Base-by-base conservation (phyloP, 2,329 filamentous ascomycete genomes). In the Aspergillus hiratsukae region DNA sequence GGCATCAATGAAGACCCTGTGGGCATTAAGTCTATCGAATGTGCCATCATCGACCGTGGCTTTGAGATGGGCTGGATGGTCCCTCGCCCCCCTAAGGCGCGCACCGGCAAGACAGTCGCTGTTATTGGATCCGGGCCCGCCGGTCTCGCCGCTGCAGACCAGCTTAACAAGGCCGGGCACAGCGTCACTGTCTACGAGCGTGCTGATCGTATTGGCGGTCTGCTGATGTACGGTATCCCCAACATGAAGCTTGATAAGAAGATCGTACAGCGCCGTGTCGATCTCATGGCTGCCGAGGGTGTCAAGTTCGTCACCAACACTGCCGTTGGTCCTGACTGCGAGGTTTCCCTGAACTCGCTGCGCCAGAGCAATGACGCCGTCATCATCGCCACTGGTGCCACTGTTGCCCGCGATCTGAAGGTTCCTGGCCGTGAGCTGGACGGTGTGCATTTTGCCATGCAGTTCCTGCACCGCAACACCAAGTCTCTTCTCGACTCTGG, bases 201-300 rank as follows among this genome's bases (percentile, higher is more conserved):
- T 62, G 86, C 91, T 58, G 93, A 97, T 72, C 90, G 93, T 63
- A 80, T 88, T 56, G 93, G 93, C 77, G 93, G 93, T 75, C 82
- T 97, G 54, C 84, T 97, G 69, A 97, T 97, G 93, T 97, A 97
- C 72, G 93, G 93, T 65, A 97, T 97, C 65, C 93, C 93, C 64
- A 97, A 97, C 81, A 97, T 97, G 93, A 97, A 97, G 81, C 88
- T 97, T 45, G 93, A 97, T 80, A 97, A 97, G 83, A 91, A 91
- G 71, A 87, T 97, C 61, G 93, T 97, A 58, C 93, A 97, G 81
- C 89, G 93, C 52, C 89, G 93, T 74, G 91, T 94, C 50, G 90
- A 97, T 76, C 91, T 97, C 76, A 93, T 97, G 90, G 90, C 89
- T 54, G 84, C 87, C 3, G 93, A 97, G 76, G 93, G 93, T 50